Evolutionary conservation across 495 filamentous ascomycete genomes (phyloP).

Genomic region (Hyphodiscus hymeniophilus): DNA sequence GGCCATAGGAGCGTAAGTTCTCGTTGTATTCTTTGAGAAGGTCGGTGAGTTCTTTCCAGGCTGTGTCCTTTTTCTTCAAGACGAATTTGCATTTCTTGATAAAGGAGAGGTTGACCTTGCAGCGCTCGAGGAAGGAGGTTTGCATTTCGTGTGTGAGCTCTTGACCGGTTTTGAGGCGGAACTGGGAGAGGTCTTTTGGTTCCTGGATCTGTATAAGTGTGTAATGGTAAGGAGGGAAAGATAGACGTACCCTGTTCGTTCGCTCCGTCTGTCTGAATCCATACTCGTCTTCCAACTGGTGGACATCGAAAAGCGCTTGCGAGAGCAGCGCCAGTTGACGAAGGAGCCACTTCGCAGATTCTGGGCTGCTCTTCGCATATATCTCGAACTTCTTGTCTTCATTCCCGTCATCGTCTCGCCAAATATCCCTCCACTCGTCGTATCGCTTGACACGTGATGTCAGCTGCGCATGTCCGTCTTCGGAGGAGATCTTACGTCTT

Average conservation of each 20-base stretch:
- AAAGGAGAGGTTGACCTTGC: constrained; percentile 18
- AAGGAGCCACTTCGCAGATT: constrained; percentile 6
- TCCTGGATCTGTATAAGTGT: constrained; percentile 11
- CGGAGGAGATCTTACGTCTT: constrained; percentile 12
- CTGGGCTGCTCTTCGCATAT: constrained; percentile 16
- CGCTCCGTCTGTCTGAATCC: constrained; percentile 12
- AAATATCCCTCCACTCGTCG: constrained; percentile 23
- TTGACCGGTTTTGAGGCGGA: constrained; percentile 12
- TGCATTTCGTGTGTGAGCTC: constrained; percentile 15
- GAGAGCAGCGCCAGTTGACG: constrained; percentile 17
- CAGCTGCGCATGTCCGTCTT: background rate
- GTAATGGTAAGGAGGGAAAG: background rate
- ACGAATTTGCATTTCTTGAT: constrained; percentile 19
- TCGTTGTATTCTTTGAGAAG: constrained; percentile 19
- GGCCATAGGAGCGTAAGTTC: constrained; percentile 10
- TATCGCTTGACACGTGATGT: constrained; percentile 15
- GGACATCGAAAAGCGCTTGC: constrained; percentile 17
- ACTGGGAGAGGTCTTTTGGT: constrained; percentile 18
- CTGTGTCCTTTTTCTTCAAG: constrained; percentile 13
- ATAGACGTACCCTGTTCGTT: constrained; percentile 11
- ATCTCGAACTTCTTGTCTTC: constrained; percentile 16
- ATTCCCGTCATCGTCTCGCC: constrained; percentile 17
- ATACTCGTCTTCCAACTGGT: constrained; percentile 18
- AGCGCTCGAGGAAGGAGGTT: constrained; percentile 16
- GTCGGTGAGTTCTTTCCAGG: constrained; percentile 17